Evolutionary conservation across 2,329 filamentous ascomycete genomes (phyloP), one percentile per base, ranked within the genome.

Genomic region (Penicillium brasilianum): DNA sequence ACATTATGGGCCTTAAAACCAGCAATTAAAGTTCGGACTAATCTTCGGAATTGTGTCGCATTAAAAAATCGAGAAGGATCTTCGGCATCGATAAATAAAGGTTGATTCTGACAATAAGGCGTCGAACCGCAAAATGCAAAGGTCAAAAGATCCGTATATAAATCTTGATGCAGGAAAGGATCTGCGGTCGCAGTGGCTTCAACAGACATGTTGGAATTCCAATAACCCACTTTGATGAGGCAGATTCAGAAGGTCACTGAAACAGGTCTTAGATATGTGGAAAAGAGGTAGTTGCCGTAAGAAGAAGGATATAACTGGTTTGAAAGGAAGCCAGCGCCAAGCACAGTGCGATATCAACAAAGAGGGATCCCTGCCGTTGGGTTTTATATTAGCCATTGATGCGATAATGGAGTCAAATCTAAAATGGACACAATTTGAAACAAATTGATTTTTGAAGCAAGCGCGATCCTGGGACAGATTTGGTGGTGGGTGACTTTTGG

Each of bases 81-180:
- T 48, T 74, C 73, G 10, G 79, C 78, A 61, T 81, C 78, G 54
- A 82, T 77, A 55, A 78, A 80, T 37, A 82, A 59, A 13, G 76
- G 78, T 55, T 72, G 73, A 16, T 74, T 65, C 22, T 70, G 67
- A 51, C 78, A 74, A 60, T 77, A 79, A 18, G 63, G 60, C 13
- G 67, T 66, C 14, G 76, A 71, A 16, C 73, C 72, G 41, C 68
- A 69, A 59, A 81, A 79, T 8, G 76, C 74, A 65, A 80, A 81
- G 46, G 74, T 77, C 56, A 81, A 66, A 55, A 81, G 70, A 66
- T 81, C 79, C 43, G 73, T 75, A 63, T 76, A 74, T 44, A 66
- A 48, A 41, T 65, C 65, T 20, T 59, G 55, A 18, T 58, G 62
- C 18, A 66, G 63, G 4, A 67, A 43, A 32, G 63, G 64, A 20